Percentiles rank a stretch among this genome's conserved stretches.
Evolutionary conservation across 345 rosid species (phyloP).

Genomic region (Isatis tinctoria): DNA sequence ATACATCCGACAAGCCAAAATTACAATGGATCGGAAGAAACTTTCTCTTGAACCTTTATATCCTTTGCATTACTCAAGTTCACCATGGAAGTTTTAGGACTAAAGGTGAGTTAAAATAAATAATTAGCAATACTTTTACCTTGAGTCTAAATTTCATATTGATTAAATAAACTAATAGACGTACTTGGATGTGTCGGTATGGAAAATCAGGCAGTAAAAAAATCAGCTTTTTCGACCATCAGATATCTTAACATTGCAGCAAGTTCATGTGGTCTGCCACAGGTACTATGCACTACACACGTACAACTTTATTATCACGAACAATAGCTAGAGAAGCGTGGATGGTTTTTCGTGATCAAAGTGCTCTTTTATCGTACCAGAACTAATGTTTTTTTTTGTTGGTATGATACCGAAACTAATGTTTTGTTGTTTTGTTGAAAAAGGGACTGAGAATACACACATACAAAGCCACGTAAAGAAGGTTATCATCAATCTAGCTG

Average conservation of each 20-base stretch:
- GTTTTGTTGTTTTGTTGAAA: background rate
- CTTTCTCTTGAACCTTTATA: slow-evolving; percentile 30
- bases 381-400: too few species aligned
- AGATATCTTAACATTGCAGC: slow-evolving; percentile 39
- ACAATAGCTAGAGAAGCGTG: too few species aligned
- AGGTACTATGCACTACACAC: slow-evolving; percentile 24
- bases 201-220: slow-evolving; percentile 51
- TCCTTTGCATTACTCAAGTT: slow-evolving; percentile 28
- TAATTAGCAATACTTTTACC: background rate
- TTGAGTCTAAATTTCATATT: background rate
- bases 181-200: background rate
- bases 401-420: background rate
- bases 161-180: background rate
- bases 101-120: slow-evolving; percentile 19
- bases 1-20: slow-evolving; percentile 40
- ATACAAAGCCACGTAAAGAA: slow-evolving; percentile 60
- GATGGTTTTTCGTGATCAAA: too few species aligned
- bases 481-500: slow-evolving; percentile 50
- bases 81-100: slow-evolving; percentile 23
- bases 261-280: slow-evolving; percentile 45
- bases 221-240: slow-evolving; percentile 45
- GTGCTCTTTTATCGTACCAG: too few species aligned
- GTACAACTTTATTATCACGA: too few species aligned
- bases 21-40: slow-evolving; percentile 32
- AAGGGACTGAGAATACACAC: slow-evolving; percentile 59